Base-by-base conservation (phyloP, 176 grass and related monocot species). In the Urochloa ruziziensis region DNA sequence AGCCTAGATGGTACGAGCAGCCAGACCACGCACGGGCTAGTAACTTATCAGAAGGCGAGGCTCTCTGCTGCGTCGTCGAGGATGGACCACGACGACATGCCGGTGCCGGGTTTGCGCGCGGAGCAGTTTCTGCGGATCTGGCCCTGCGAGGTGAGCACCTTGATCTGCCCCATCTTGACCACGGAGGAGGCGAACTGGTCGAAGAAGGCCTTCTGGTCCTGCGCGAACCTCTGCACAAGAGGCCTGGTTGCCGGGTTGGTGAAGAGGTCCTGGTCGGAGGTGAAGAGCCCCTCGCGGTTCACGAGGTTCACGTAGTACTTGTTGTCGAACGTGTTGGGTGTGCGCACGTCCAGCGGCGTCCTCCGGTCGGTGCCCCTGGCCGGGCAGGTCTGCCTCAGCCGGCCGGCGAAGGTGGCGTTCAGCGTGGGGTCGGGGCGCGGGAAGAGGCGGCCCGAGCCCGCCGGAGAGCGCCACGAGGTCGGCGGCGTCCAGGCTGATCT, bases 101-200 rank as follows among this genome's bases (percentile, higher is more conserved):
- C 18, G 1, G 47, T 30, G 40, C 21, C 63, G 8, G 72, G 7
- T 57, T 90, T 86, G 35, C 54, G 64, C 0, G 88, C 86, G 0
- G 90, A 90, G 88, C 94, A 97, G 79, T 97, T 97, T 0, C 9
- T 21, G 29, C 93, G 81, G 48, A 96, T 75, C 79, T 92, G 82
- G 0, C 93, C 93, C 10, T 89, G 63, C 9, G 12, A 13, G 0
- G 84, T 91, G 57, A 94, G 44, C 77, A 97, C 95, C 11, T 11
- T 86, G 90, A 97, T 80, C 87, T 94, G 89, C 7, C 94, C 94
- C 94, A 94, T 94, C 89, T 91, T 94, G 2, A 89, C 79, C 6
- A 94, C 51, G 51, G 91, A 93, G 8, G 78, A 53, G 2, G 79
- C 73, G 11, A 94, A 97, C 84, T 90, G 84, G 10, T 83, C 9